A percentile compares a stretch with the other conserved stretches of the same genome.
These are phyloP conservation scores for Oropetium thomaeum DNA, from an alignment of 176 grass and related monocot species.

Conservation along the genomic window DNA sequence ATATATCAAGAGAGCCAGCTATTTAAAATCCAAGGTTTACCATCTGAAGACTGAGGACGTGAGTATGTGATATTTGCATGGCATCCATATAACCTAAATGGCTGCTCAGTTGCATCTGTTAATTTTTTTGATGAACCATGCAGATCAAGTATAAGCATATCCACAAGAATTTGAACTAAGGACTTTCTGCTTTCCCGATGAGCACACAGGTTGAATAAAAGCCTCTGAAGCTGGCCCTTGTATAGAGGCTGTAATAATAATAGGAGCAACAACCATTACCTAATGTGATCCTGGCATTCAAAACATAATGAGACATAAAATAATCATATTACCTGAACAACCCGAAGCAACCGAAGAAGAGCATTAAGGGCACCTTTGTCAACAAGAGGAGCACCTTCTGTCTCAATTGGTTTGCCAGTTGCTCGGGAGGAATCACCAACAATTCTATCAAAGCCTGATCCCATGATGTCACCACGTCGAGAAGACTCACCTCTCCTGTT, in stretches of 20 bases:
- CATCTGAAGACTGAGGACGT: constrained; percentile 80
- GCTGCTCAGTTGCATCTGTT: constrained; percentile 52
- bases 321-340: constrained; percentile 81
- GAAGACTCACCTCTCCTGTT: constrained; percentile 84
- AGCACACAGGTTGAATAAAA: constrained; percentile 90
- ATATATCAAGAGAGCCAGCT: background rate
- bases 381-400: constrained; percentile 81
- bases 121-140: constrained; percentile 60
- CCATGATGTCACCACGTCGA: constrained; percentile 55
- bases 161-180: constrained; percentile 86
- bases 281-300: background rate
- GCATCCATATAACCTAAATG: constrained; percentile 94
- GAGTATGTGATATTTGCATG: constrained; percentile 93
- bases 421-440: constrained; percentile 58
- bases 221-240: constrained; percentile 90
- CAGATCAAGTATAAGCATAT: constrained; percentile 99
- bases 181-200: constrained; percentile 81
- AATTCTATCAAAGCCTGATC: constrained; percentile 54
- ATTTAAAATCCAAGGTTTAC: constrained; percentile 40
- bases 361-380: constrained; percentile 82
- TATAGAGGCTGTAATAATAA: constrained; percentile 78
- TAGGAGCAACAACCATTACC: background rate
- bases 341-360: constrained; percentile 77
- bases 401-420: constrained; percentile 75
- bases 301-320: background rate